Percentiles rank a stretch among this genome's conserved stretches.
phyloP scores from a whole-genome alignment of 2,329 filamentous ascomycete genomes.

The Colletotrichum kahawae region DNA sequence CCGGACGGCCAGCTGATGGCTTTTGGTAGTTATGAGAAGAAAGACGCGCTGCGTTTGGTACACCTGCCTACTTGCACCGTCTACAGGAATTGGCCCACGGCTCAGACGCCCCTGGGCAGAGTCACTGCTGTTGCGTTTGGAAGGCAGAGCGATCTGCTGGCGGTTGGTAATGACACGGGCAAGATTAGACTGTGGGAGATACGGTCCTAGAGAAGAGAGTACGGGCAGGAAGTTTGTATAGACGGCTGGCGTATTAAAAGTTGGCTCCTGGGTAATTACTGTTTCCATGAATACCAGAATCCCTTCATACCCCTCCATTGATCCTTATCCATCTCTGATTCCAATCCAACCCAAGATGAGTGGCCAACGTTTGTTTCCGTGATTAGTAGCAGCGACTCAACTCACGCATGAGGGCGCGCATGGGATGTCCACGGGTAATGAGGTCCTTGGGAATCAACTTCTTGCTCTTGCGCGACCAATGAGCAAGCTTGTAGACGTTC shows the following conservation, averaged over 20 bases:
- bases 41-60: constrained; percentile 84
- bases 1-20: constrained; percentile 89
- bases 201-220: constrained; percentile 52
- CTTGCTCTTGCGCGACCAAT: constrained; percentile 37
- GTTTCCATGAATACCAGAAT: not conserved
- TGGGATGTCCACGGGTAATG: constrained; percentile 44
- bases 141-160: constrained; percentile 70
- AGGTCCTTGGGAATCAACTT: constrained; percentile 50
- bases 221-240: not conserved
- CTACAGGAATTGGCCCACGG: constrained; percentile 96
- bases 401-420: constrained; percentile 36
- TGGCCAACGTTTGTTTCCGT: not conserved
- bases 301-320: not conserved
- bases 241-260: not conserved
- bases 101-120: constrained; percentile 84
- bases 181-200: constrained; percentile 94
- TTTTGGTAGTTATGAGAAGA: constrained; percentile 86
- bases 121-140: constrained; percentile 78
- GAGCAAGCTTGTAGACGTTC: constrained; percentile 33
- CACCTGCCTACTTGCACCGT: constrained; percentile 93
- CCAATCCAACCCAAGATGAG: not conserved
- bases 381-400: not conserved
- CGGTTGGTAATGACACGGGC: constrained; percentile 87
- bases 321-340: not conserved
- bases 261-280: not conserved